Conservation (phyloP, 495 filamentous ascomycete genomes). For the Trichoderma parareesei region DNA sequence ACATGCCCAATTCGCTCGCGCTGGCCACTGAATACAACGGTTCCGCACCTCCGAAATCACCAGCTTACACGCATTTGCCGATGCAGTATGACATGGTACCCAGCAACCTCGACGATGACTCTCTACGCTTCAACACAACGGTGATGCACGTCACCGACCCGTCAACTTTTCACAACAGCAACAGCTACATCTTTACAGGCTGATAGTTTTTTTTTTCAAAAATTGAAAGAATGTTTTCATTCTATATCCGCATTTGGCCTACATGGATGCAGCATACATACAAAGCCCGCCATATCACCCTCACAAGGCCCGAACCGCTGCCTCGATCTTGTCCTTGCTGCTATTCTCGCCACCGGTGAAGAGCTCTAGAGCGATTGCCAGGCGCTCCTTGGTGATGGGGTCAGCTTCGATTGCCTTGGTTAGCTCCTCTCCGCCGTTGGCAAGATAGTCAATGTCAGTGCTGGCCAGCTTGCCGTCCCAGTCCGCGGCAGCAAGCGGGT, state of each 20-base stretch:
- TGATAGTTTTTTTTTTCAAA: not conserved
- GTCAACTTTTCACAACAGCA: not conserved
- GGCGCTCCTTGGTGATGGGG: slow-evolving; percentile 15
- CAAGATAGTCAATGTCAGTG: slow-evolving; percentile 23
- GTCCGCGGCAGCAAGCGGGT: slow-evolving; percentile 17
- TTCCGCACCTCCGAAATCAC: not conserved
- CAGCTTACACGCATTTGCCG: not conserved
- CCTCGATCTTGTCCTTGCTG: slow-evolving; percentile 22
- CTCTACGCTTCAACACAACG: not conserved
- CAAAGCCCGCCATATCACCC: not conserved
- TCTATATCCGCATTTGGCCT: not conserved
- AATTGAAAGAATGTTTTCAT: no score
- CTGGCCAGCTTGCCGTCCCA: slow-evolving; percentile 20
- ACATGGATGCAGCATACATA: not conserved
- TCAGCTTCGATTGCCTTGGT: slow-evolving; percentile 21
- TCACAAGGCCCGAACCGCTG: not conserved
- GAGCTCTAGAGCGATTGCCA: slow-evolving; percentile 18
- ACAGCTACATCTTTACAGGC: not conserved
- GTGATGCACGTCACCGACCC: not conserved
- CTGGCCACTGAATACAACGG: not conserved
- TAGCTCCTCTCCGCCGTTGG: slow-evolving; percentile 22
- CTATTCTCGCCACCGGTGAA: slow-evolving; percentile 21
- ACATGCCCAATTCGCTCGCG: not conserved
- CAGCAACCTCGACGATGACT: not conserved
- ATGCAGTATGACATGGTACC: not conserved